Evolutionary conservation across 305 asterid species (phyloP), one percentile per base, ranked within the genome.

Genomic region (Solanum hybrid): DNA sequence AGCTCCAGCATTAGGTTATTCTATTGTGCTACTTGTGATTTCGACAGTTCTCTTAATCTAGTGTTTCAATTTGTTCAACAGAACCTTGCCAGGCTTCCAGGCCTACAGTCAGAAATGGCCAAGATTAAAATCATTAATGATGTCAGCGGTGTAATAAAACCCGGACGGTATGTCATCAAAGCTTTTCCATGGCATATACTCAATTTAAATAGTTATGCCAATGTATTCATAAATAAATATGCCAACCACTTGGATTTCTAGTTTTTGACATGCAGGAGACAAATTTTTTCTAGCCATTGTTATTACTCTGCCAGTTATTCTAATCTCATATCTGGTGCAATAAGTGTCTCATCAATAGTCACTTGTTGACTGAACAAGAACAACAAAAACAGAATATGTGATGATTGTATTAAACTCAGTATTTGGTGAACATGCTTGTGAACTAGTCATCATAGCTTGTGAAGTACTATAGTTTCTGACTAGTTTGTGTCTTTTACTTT

Each of bases 71-170:
- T 90, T 88, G 80, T 86, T 91, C n/a, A 17, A 89, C 90, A 96
- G 99, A 93, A 87, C 89, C 88, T 93, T 87, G 90, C 88, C 32
- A 92, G 94, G 93, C 66, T 94, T 91, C 93, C 95, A 73, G 93
- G 97, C 73, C 82, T 94, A 78, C 94, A 92, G 87, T 82, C 95
- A 29, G 92, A 90, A 71, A 91, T 87, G 79, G 93, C 94, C 51
- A 94, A 91, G 92, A 91, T 95, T 88, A 93, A 91, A 91, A 95
- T 96, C 89, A 90, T 94, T 31, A 92, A 93, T 72, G 95, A 92
- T 89, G 93, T 94, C 32, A 94, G 95, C 82, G 96, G 98, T 40
- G 87, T 93, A 88, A 92, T 96, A 85, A 93, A 90, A 91, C 99
- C 99, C 16, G 94, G 97, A 88, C 93, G 98, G 99, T 95, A 92